Conservation (phyloP, 1,284 basidiomycete species). For the Cutaneotrichosporon cutaneum region DNA sequence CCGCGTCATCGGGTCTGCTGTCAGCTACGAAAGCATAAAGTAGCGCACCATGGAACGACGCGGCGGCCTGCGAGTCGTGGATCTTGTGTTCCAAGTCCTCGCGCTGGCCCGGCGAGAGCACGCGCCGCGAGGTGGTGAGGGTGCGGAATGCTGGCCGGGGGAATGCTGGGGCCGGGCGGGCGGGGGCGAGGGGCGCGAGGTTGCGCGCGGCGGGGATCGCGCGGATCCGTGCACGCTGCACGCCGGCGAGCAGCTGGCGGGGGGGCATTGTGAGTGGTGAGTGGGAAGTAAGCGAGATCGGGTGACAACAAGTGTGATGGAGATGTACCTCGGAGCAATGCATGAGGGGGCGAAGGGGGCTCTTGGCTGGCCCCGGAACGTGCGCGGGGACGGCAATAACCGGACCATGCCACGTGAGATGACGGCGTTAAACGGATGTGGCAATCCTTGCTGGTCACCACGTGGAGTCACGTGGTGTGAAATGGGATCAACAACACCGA, state of each 20-base stretch:
- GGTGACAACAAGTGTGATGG: neutral
- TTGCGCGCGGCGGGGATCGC: neutral
- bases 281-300: neutral
- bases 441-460: neutral
- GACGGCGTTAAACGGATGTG: neutral
- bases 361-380: no score
- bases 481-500: conserved; percentile 9
- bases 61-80: conserved; percentile 22
- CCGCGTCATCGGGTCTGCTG: conserved; percentile 53
- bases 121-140: conserved; percentile 9
- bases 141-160: conserved; percentile 10
- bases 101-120: conserved; percentile 6
- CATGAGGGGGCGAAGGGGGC: no score
- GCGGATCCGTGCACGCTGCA: neutral
- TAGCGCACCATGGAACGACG: conserved; percentile 20
- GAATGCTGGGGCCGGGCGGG: neutral
- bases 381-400: neutral
- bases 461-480: conserved; percentile 26
- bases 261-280: conserved; percentile 11
- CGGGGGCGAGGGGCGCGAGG: neutral
- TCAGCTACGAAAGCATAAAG: conserved; percentile 10
- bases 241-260: conserved; percentile 10
- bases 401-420: neutral
- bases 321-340: neutral
- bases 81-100: conserved; percentile 17